Evolutionary conservation across 768 basidiomycete species (phyloP), one percentile per base, ranked within the genome.

Genomic region (Russula virescens): DNA sequence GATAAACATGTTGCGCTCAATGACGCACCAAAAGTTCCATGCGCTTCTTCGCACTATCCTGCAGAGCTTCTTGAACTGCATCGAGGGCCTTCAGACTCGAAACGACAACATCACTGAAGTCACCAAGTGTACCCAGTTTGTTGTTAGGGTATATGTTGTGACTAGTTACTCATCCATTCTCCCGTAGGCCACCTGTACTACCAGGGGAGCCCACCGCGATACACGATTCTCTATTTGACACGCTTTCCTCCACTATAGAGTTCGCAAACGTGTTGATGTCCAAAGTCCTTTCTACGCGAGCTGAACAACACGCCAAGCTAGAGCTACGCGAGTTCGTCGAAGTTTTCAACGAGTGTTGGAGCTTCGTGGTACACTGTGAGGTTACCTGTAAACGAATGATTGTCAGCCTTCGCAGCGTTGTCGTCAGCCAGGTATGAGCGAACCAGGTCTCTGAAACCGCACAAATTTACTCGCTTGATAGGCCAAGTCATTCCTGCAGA

Each of bases 381-480:
- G 83, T 86, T 31, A 78, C 97, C 31, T 91, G 89, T 66, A 81
- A 86, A 57, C 79, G 88, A 67, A 98, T 98, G 93, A 94, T 98
- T 61, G 91, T 98, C 60, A 89, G 92, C 7, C 77, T 98, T 35
- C 78, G 97, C 61, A 94, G 94, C 5, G 89, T 85, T 2, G 82
- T 94, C 55, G 85, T 95, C 48, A 80, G 85, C 57, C 95, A 96
- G 80, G 89, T 89, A 43, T 11, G 69, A 59, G 8, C 34, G 38
- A 25, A 18, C 38, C 6, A 18, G 11, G 19, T 26, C 38, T 51
- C 25, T 5, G 23, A 26, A 21, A 26, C 21, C 31, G 6, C 23
- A 34, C 35, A 52, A n/a, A 19, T 31, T 35, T 46, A 58, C 25
- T 47, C 9, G 1, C 43, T 49, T 43, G n/a, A 40, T 68, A 94